phyloP scores from a whole-genome alignment of 805 yeast species.

The Brettanomyces custersianus region DNA sequence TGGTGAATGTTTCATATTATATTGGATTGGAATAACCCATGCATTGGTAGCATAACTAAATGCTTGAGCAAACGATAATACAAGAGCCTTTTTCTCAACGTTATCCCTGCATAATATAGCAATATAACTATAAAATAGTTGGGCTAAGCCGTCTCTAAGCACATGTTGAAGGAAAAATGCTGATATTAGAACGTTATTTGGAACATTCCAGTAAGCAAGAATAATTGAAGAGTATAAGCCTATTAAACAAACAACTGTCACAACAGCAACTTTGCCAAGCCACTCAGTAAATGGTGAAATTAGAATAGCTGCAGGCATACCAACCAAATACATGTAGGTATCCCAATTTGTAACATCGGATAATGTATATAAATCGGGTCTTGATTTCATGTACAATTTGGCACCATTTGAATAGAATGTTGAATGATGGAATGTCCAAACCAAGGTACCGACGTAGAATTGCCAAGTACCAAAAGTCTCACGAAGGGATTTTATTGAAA shows the following conservation, averaged over 20 bases:
- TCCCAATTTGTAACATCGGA: slow-evolving; percentile 12
- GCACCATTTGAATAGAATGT: slow-evolving; percentile 20
- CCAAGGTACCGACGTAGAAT: slow-evolving; percentile 12
- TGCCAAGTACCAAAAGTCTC: slow-evolving; percentile 39
- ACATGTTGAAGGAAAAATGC: slow-evolving; percentile 30
- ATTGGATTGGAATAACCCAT: slow-evolving; percentile 16
- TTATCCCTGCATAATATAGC: slow-evolving; percentile 14
- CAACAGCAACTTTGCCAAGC: slow-evolving; percentile 16
- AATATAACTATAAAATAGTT: slow-evolving; percentile 13
- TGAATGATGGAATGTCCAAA: slow-evolving; percentile 27
- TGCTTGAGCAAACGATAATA: slow-evolving; percentile 11
- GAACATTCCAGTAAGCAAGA: slow-evolving; percentile 9
- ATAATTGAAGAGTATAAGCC: slow-evolving; percentile 9
- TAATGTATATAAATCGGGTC: slow-evolving; percentile 7
- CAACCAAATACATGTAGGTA: slow-evolving; percentile 8
- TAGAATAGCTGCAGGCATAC: slow-evolving; percentile 15
- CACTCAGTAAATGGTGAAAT: slow-evolving; percentile 33
- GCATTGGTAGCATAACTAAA: slow-evolving; percentile 13
- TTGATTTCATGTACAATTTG: slow-evolving; percentile 18
- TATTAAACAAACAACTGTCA: slow-evolving; percentile 1
- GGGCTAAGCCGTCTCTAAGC: slow-evolving; percentile 12
- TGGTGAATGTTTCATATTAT: slow-evolving; percentile 9
- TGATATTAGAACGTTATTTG: slow-evolving; percentile 23
- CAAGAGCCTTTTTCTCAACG: slow-evolving; percentile 16
- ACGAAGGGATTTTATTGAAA: slow-evolving; percentile 30